Percentiles rank a stretch among this genome's conserved stretches.
phyloP scores from a whole-genome alignment of 495 filamentous ascomycete species.

The Aspergillus haitiensis region DNA sequence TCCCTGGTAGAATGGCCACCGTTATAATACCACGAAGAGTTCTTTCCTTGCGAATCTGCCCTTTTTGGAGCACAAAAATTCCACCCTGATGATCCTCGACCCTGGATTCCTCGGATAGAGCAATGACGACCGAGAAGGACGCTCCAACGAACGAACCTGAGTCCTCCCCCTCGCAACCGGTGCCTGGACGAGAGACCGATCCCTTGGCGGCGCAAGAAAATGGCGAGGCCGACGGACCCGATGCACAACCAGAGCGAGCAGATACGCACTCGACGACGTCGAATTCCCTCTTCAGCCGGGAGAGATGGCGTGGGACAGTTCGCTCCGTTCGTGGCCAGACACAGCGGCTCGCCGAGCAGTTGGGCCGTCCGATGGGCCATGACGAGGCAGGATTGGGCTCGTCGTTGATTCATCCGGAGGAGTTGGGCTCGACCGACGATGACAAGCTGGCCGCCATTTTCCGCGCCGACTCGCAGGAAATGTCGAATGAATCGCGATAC shows the following conservation, averaged over 20 bases:
- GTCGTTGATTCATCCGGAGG: constrained; percentile 3
- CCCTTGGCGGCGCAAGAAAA: background rate
- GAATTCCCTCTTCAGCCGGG: background rate
- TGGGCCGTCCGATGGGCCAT: constrained; percentile 3
- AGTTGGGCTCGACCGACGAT: constrained; percentile 13
- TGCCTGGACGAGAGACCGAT: background rate
- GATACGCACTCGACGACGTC: background rate
- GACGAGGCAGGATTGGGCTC: constrained; percentile 7
- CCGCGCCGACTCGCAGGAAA: background rate
- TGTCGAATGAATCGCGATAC: constrained; percentile 8
- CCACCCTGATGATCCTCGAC: no score
- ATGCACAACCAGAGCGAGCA: background rate
- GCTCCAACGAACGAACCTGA: background rate
- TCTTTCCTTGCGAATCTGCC: no score
- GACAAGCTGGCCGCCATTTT: constrained; percentile 10
- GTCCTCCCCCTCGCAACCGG: background rate
- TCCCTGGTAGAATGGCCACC: no score
- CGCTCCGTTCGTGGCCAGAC: constrained; percentile 10
- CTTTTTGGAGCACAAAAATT: no score
- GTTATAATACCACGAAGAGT: no score
- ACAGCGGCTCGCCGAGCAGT: background rate
- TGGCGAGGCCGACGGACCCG: constrained; percentile 26
- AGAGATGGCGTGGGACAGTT: constrained; percentile 12
- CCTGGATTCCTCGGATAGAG: no score
- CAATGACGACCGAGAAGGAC: background rate